Percentiles rank a stretch among this genome's conserved stretches.
Evolutionary conservation across 1,284 basidiomycete species (phyloP).

Genomic region (Cerrena zonata): DNA sequence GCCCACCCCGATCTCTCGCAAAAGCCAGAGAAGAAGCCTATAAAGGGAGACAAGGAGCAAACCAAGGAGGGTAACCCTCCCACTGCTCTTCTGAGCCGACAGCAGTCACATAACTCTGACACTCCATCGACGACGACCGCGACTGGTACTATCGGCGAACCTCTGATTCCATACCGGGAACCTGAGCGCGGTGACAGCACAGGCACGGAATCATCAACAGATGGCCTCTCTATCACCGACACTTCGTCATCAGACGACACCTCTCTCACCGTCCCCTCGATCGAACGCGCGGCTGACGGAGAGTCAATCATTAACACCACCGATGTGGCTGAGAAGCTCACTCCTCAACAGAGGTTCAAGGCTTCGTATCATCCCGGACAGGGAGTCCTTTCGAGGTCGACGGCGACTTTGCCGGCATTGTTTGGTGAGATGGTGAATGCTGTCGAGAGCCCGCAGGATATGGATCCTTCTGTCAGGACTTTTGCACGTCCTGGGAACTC

Average conservation of each 20-base stretch:
- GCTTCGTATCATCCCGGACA: constrained; percentile 19
- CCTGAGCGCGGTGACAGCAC: constrained; percentile 14
- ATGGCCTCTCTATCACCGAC: constrained; percentile 13
- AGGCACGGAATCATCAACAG: constrained; percentile 14
- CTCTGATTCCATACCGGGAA: constrained; percentile 10
- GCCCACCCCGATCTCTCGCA: constrained; percentile 73
- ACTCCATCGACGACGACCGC: background rate
- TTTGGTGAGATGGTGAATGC: constrained; percentile 14
- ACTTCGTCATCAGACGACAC: constrained; percentile 19
- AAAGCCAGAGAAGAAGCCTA: constrained; percentile 22
- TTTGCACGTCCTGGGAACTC: constrained; percentile 68
- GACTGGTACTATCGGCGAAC: constrained; percentile 9
- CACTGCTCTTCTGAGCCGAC: background rate
- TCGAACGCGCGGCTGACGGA: constrained; percentile 4
- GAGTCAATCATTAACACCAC: constrained; percentile 1
- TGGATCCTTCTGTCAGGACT: constrained; percentile 58
- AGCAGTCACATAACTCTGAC: background rate
- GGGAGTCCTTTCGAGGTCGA: constrained; percentile 22
- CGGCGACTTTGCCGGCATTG: constrained; percentile 31
- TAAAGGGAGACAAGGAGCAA: constrained; percentile 4
- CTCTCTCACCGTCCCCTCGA: constrained; percentile 21
- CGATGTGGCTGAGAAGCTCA: constrained; percentile 9
- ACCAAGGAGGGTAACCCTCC: constrained; percentile 7
- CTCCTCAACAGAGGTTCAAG: constrained; percentile 14
- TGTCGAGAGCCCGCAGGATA: constrained; percentile 24